A percentile compares a stretch with the other conserved stretches of the same genome.
These are phyloP conservation scores for Annona cherimola DNA, from an alignment of 164 flowering plant species.

Conservation along the genomic window DNA sequence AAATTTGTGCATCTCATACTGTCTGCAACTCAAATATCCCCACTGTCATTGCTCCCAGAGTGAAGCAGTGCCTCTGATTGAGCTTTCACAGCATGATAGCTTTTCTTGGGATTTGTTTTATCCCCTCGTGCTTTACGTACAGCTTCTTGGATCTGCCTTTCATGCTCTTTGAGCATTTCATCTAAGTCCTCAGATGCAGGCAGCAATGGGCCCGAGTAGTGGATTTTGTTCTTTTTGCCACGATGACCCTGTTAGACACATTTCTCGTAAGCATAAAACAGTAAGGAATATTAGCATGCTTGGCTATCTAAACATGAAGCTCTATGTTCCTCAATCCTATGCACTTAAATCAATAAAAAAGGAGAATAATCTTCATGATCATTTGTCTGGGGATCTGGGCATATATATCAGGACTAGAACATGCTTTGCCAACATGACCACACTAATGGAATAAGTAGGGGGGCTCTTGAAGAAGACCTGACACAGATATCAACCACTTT, in stretches of 20 bases:
- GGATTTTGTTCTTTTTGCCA: constrained; percentile 61
- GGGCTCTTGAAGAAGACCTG: too few relatives aligned
- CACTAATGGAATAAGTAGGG: too few relatives aligned
- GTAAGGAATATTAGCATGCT: not conserved
- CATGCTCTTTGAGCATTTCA: constrained; percentile 89
- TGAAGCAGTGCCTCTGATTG: constrained; percentile 37
- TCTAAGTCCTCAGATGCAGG: constrained; percentile 83
- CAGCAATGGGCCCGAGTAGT: constrained; percentile 83
- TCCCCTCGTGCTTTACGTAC: constrained; percentile 80
- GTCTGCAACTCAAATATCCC: constrained; percentile 9
- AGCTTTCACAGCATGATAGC: constrained; percentile 15
- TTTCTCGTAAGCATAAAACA: not conserved
- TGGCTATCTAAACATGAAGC: not conserved
- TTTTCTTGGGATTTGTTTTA: constrained; percentile 39
- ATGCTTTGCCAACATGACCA: too few relatives aligned
- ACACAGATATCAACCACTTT: too few relatives aligned
- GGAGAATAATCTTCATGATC: not conserved
- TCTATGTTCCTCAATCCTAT: not conserved
- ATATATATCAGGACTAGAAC: too few relatives aligned
- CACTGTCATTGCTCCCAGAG: constrained; percentile 26
- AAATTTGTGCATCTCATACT: not conserved
- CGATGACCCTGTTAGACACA: constrained; percentile 38
- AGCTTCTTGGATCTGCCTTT: constrained; percentile 84
- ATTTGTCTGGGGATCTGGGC: not conserved
- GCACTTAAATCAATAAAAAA: not conserved